These are phyloP conservation scores for Parmelia sp. DNA, from an alignment of 495 filamentous ascomycete species.

Conservation along the genomic window DNA sequence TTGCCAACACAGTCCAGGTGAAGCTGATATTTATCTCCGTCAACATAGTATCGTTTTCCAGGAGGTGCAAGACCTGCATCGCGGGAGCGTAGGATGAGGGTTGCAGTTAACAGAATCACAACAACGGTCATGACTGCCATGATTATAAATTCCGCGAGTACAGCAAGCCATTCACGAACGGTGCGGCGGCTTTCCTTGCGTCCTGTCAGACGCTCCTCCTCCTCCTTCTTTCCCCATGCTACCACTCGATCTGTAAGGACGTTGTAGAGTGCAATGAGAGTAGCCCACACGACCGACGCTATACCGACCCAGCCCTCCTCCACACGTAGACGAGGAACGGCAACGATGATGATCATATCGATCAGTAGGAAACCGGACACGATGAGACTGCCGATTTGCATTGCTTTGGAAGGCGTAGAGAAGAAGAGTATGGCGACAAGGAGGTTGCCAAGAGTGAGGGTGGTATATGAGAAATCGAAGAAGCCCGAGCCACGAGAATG, in stretches of 20 bases:
- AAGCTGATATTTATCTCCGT: slow-evolving; percentile 72
- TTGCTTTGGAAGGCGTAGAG: slow-evolving; percentile 66
- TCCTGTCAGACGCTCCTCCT: slow-evolving; percentile 88
- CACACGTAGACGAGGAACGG: slow-evolving; percentile 60
- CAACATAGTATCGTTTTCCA: slow-evolving; percentile 70
- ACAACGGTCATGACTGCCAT: slow-evolving; percentile 59
- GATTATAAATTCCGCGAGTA: slow-evolving; percentile 67
- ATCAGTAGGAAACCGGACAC: slow-evolving; percentile 67
- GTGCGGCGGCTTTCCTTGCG: slow-evolving; percentile 80
- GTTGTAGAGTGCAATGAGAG: slow-evolving; percentile 56
- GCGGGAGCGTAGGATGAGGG: slow-evolving; percentile 65
- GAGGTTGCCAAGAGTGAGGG: slow-evolving; percentile 65
- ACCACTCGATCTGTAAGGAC: slow-evolving; percentile 64
- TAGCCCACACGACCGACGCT: slow-evolving; percentile 72
- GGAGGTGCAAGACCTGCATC: slow-evolving; percentile 65
- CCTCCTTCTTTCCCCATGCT: slow-evolving; percentile 81
- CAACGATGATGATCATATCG: slow-evolving; percentile 70
- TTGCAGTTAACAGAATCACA: slow-evolving; percentile 67
- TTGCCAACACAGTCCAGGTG: slow-evolving; percentile 81
- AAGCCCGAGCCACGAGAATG: slow-evolving; percentile 84
- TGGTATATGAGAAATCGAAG: slow-evolving; percentile 75
- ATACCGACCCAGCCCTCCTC: slow-evolving; percentile 92
- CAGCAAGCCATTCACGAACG: slow-evolving; percentile 72
- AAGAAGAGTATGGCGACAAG: slow-evolving; percentile 81
- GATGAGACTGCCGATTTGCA: slow-evolving; percentile 60